These are phyloP conservation scores for Metrosideros polymorpha DNA, from an alignment of 441 rosid species.

Conservation along the genomic window DNA sequence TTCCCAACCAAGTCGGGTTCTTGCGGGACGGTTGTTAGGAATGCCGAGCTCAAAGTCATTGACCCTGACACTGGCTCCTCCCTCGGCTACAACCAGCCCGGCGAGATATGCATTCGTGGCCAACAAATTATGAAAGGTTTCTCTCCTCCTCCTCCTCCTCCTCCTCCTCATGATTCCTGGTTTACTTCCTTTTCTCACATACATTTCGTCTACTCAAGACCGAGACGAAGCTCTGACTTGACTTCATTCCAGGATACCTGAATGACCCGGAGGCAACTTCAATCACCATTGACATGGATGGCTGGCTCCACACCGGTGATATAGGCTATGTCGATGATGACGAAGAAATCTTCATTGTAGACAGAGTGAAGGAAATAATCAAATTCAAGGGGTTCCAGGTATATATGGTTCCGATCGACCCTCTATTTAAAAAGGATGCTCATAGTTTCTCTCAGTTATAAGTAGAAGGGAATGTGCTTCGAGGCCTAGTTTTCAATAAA, in stretches of 20 bases:
- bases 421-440: neutral
- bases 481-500: neutral
- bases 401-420: neutral
- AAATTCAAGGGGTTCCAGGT: conserved; percentile 93
- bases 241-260: conserved; percentile 40
- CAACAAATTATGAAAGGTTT: conserved; percentile 81
- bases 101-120: conserved; percentile 92
- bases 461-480: neutral
- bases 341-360: conserved; percentile 77
- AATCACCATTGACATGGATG: conserved; percentile 61
- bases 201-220: neutral
- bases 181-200: no score
- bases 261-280: conserved; percentile 65
- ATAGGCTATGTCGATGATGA: conserved; percentile 85
- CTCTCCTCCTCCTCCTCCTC: no score
- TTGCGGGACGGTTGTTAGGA: conserved; percentile 91
- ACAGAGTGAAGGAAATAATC: conserved; percentile 83
- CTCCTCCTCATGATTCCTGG: neutral
- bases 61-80: conserved; percentile 68
- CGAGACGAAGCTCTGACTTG: neutral
- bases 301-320: conserved; percentile 96
- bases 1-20: conserved; percentile 76
- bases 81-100: conserved; percentile 60
- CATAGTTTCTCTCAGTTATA: neutral
- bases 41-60: conserved; percentile 79